Conservation (phyloP, 345 rosid genomes). For the Pugionium cornutum region DNA sequence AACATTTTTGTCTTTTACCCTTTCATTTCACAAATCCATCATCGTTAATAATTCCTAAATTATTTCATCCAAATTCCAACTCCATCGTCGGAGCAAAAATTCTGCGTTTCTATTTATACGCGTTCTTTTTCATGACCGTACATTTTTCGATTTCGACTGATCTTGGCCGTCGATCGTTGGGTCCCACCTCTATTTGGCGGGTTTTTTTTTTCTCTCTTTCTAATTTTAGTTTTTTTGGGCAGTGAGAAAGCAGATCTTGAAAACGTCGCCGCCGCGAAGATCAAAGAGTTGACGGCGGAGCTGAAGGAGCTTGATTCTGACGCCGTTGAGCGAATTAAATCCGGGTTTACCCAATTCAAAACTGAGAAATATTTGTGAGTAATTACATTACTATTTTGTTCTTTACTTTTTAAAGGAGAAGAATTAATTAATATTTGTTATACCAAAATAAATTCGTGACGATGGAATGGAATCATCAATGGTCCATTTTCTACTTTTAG, state of each 20-base stretch:
- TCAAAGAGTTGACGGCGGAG: conserved; percentile 77
- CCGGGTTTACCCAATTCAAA: conserved; percentile 82
- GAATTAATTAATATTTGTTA: neutral
- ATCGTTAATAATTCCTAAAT: neutral
- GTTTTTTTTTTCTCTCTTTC: conserved; percentile 3
- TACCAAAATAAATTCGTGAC: conserved; percentile 9
- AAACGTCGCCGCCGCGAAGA: conserved; percentile 75
- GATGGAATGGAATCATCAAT: conserved; percentile 25
- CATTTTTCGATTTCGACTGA: conserved; percentile 3
- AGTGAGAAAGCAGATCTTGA: conserved; percentile 70
- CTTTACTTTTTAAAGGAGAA: neutral
- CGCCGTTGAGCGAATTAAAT: conserved; percentile 58
- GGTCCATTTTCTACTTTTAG: conserved; percentile 12
- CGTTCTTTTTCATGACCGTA: neutral
- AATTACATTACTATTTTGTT: neutral
- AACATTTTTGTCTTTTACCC: neutral
- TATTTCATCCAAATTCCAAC: neutral
- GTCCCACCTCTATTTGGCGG: neutral
- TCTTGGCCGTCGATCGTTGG: conserved; percentile 27
- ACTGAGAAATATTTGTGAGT: conserved; percentile 74
- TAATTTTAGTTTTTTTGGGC: conserved; percentile 16
- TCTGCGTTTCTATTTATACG: conserved; percentile 5
- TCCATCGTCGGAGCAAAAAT: neutral
- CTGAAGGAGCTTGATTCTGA: conserved; percentile 55
- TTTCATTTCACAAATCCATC: conserved; percentile 7